Base-by-base conservation (phyloP, 768 basidiomycete species). In the Lentinula boryana region DNA sequence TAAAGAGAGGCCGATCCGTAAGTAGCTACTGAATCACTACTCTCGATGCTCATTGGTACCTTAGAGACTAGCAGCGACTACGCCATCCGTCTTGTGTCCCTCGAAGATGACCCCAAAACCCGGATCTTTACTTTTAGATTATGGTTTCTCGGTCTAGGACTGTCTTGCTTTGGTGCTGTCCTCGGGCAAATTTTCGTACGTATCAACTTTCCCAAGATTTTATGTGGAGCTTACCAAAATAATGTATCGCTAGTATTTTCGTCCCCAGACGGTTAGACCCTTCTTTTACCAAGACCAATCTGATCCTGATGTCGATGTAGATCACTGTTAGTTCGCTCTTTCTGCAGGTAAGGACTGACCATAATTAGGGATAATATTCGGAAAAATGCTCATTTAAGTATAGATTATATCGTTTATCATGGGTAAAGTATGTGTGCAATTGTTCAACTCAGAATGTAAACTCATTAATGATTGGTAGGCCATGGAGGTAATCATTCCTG, bases 81-180 rank as follows among this genome's bases (percentile, higher is more conserved):
- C 32, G 79, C 77, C 8, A 76, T 76, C 15, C 79, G 79, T 51
- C 74, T 82, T 12, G 78, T 83, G 61, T 81, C 80, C 1, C 73
- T 82, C 16, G 81, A 81, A 44, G 83, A 83, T 63, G 81, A 83
- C 65, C 78, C 84, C 0, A 71, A 72, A 0, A 71, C 82, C 0
- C 81, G 76, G 0, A 71, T 75, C 0, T 78, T 80, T 62, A 85
- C 84, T 0, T 83, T 86, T 70, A 72, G 84, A 15, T 79, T 83
- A 66, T 79, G 80, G 76, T 77, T 85, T 69, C 74, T 85, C 1
- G 80, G 80, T 40, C 65, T 84, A 15, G 84, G 83, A 9, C 74
- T 85, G 16, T 77, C 82, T 8, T 80, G 81, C 61, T 86, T 86
- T 66, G 83, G 82, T 60, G 76, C 74, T 43, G 83, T 84, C 4